Evolutionary conservation across 2,329 filamentous ascomycete genomes (phyloP).

Genomic region (Cladosporium halotolerans): DNA sequence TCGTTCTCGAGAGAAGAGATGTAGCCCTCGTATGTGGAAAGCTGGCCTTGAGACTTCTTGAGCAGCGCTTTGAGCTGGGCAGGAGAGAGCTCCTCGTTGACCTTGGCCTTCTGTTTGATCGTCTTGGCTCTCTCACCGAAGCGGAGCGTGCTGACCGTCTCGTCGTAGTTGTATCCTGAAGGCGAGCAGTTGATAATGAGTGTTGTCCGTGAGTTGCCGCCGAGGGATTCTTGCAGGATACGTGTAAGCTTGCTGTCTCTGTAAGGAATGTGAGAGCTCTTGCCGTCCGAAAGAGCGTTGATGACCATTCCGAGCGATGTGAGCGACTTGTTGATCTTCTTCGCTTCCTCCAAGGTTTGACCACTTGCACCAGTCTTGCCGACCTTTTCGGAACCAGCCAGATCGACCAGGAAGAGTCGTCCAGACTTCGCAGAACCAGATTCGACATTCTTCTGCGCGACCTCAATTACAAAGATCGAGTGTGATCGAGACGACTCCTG

Average conservation of each 20-base stretch:
- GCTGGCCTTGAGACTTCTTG: conserved; percentile 84
- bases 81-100: conserved; percentile 95
- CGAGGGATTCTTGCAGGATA: conserved; percentile 93
- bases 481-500: conserved; percentile 96
- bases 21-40: conserved; percentile 82
- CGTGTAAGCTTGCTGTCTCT: conserved; percentile 96
- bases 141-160: conserved; percentile 84
- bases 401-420: conserved; percentile 92
- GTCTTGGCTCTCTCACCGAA: conserved; percentile 96
- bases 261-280: conserved; percentile 93
- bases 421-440: conserved; percentile 94
- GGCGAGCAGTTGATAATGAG: conserved; percentile 99
- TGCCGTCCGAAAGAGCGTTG: conserved; percentile 92
- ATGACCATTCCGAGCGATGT: conserved; percentile 99
- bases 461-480: conserved; percentile 94
- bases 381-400: conserved; percentile 97
- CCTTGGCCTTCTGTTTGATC: conserved; percentile 99
- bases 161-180: conserved; percentile 93
- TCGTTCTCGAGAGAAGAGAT: conserved; percentile 78
- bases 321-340: conserved; percentile 99
- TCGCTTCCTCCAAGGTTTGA: conserved; percentile 94
- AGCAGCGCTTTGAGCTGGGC: conserved; percentile 89
- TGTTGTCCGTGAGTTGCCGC: conserved; percentile 96
- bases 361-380: conserved; percentile 97
- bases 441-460: conserved; percentile 96